Base-by-base conservation (phyloP, 345 rosid species). In the Carallia brachiata region DNA sequence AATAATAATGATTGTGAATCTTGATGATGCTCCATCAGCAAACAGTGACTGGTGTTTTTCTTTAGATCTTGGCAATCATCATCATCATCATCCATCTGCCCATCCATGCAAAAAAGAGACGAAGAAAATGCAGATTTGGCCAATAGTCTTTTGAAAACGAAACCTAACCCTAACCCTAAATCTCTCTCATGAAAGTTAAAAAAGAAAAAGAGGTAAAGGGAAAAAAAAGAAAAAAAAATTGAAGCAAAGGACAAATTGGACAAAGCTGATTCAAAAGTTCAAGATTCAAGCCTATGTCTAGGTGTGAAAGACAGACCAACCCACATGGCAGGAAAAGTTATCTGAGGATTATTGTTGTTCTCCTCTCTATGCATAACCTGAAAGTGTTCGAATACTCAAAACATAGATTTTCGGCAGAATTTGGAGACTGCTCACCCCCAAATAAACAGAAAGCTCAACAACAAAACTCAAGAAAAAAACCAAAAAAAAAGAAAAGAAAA, bases 11-110 rank as follows among this genome's bases (percentile, higher is more conserved):
- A 73, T 66, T 89, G 91, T 87, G 97, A 91, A 91, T 89, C 97
- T 91, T 91, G 90, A 87, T 86, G 91, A 80, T 91, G 95, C 95
- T 86, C 84, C 95, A 84, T 57, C 88, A 4, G 93, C 87, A 80
- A 89, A 78, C 86, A 89, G 78, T 75, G 91, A 71, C 95, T 87
- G 87, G 52, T 59, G 40, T 66, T 44, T 52, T 70, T 53, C 63
- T 73, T 36, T 64, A 68, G 77, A 67, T 73, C 79, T 72, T 40
- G 53, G 13, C 36, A 54, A 16, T 36, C 57, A 8, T 72, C 68
- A 16, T 36, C 57, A 8, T 72, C 68, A 31, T 48, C 62, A 40
- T 61, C 6, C 71, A 34, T 28, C 58, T n/a, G 15, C 44, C 62
- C 77, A 52, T 67, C 34, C 50, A 44, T 44, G 70, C 28, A 36